These are phyloP conservation scores for Kregervanrija fluxuum DNA, from an alignment of 805 yeast species.

Conservation along the genomic window DNA sequence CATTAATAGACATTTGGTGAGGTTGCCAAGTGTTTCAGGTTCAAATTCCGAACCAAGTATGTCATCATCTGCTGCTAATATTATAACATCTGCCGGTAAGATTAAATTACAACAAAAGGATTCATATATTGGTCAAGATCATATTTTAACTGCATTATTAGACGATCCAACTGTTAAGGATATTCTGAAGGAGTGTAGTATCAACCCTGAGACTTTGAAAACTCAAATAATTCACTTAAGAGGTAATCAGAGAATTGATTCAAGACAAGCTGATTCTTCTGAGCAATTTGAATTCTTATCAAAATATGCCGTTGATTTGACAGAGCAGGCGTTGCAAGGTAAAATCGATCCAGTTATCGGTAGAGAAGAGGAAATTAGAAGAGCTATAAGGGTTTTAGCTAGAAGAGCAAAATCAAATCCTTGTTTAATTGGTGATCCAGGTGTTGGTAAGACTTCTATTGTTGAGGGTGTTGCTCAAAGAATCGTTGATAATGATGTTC, in stretches of 20 bases:
- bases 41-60: constrained; percentile 79
- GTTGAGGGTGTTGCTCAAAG: constrained; percentile 99
- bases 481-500: constrained; percentile 92
- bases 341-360: constrained; percentile 97
- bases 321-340: constrained; percentile 89
- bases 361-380: constrained; percentile 95
- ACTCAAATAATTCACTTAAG: constrained; percentile 74
- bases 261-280: constrained; percentile 89
- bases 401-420: constrained; percentile 97
- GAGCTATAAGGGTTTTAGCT: constrained; percentile 92
- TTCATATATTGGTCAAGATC: constrained; percentile 89
- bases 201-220: constrained; percentile 66
- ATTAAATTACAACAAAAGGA: constrained; percentile 86
- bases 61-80: constrained; percentile 67
- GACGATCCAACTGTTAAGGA: constrained; percentile 68
- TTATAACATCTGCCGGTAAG: constrained; percentile 67
- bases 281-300: constrained; percentile 73
- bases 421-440: constrained; percentile 96
- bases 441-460: constrained; percentile 97
- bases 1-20: constrained; percentile 74
- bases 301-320: constrained; percentile 90
- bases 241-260: constrained; percentile 87
- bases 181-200: constrained; percentile 62
- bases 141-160: constrained; percentile 73
- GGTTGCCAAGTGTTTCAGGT: constrained; percentile 83